Percentiles rank a stretch among this genome's conserved stretches.
These are phyloP conservation scores for Apiospora arundinis DNA, from an alignment of 2,329 filamentous ascomycete species.

Conservation along the genomic window DNA sequence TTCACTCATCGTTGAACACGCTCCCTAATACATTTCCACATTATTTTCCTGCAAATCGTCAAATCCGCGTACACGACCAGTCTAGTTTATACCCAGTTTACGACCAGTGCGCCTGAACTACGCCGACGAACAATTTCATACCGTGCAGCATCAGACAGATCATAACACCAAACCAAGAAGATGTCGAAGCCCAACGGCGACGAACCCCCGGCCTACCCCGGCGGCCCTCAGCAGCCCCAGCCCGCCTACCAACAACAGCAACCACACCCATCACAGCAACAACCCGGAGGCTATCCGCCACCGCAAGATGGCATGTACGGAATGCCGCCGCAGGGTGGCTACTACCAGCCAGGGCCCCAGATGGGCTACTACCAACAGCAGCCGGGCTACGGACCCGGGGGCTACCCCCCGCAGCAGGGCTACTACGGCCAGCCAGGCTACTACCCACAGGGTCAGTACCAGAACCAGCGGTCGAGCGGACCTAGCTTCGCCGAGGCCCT, in stretches of 20 bases:
- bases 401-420: slow-evolving; percentile 36
- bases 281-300: slow-evolving; percentile 24
- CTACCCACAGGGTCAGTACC: slow-evolving; percentile 35
- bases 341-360: slow-evolving; percentile 49
- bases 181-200: slow-evolving; percentile 54
- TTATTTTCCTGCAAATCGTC: background rate
- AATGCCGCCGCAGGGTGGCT: slow-evolving; percentile 33
- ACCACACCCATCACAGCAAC: slow-evolving; percentile 1
- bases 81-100: background rate
- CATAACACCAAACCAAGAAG: background rate
- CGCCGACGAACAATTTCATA: slow-evolving; percentile 15
- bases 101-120: background rate
- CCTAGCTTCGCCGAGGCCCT: slow-evolving; percentile 48
- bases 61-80: background rate
- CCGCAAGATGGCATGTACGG: background rate
- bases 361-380: slow-evolving; percentile 53
- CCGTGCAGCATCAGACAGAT: slow-evolving; percentile 12
- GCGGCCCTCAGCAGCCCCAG: slow-evolving; percentile 52
- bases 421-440: slow-evolving; percentile 32
- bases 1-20: background rate
- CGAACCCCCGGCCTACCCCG: slow-evolving; percentile 56
- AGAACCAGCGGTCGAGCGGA: slow-evolving; percentile 34
- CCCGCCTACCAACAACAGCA: slow-evolving; percentile 44
- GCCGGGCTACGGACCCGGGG: slow-evolving; percentile 39
- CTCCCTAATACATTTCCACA: background rate